Percentiles rank a stretch among this genome's conserved stretches.
phyloP scores from a whole-genome alignment of 306 rosid species.

The Ormosia emarginata region DNA sequence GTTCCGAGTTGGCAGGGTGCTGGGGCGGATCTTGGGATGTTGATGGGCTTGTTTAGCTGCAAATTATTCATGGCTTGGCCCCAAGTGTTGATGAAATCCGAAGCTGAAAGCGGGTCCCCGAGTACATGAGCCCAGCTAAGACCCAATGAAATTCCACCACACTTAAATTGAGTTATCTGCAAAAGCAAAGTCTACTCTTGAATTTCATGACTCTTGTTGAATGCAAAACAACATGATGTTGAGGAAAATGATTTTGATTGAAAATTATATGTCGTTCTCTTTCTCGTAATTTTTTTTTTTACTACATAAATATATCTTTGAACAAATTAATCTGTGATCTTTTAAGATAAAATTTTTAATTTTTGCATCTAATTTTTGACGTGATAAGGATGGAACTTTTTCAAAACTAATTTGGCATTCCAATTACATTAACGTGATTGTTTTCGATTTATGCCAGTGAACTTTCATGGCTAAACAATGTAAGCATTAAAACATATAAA shows the following conservation, averaged over 20 bases:
- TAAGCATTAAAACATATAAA: neutral
- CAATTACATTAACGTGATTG: too few relatives aligned
- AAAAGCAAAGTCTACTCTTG: neutral
- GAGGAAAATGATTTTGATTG: neutral
- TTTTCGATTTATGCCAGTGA: neutral
- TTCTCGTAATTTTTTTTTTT: too few relatives aligned
- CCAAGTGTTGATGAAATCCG: slow-evolving; percentile 49
- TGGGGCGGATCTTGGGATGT: slow-evolving; percentile 22
- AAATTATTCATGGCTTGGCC: slow-evolving; percentile 18
- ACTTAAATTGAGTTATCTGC: slow-evolving; percentile 58
- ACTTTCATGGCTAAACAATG: neutral
- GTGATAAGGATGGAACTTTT: neutral
- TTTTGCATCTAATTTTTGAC: too few relatives aligned
- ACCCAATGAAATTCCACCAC: slow-evolving; percentile 78
- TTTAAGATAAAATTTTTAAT: too few relatives aligned
- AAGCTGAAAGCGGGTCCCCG: slow-evolving; percentile 58
- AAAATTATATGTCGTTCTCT: too few relatives aligned
- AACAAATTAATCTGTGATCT: too few relatives aligned
- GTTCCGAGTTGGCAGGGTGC: neutral
- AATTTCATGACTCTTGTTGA: neutral
- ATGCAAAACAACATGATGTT: neutral
- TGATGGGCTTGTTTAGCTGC: neutral
- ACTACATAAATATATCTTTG: too few relatives aligned
- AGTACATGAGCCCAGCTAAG: slow-evolving; percentile 82
- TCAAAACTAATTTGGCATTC: too few relatives aligned